Evolutionary conservation across 2,329 filamentous ascomycete species (phyloP), one percentile per base, ranked within the genome.

Genomic region (Penicillium sp.): DNA sequence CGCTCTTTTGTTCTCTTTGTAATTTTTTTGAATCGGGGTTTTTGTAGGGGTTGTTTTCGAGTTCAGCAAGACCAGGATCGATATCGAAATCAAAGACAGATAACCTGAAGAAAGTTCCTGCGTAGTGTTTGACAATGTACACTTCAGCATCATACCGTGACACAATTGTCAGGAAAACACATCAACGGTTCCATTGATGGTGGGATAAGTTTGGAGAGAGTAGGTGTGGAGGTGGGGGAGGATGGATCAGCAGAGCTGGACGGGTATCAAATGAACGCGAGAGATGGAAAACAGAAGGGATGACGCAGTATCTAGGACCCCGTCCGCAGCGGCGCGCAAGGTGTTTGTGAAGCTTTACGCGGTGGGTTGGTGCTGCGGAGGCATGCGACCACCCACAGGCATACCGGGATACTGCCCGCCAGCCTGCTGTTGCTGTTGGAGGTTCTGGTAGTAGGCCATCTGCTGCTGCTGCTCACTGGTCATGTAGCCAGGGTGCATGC

Each of bases 371-470:
- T 90, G 88, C 78, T 91, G 90, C 69, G 91, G 89, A 56, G 90
- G 88, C 84, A 95, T 90, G 67, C 90, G 86, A 62, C 84, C 82
- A 73, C 90, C 88, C 53, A 89, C 84, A 52, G 89, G 89, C 86
- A 96, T 91, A 51, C 77, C 78, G 43, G 85, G 86, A 69, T 92
- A 93, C 69, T 88, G 89, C 69, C 86, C 86, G 63, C 84, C 83
- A 52, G 77, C 77, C 66, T 82, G 85, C 76, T 87, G 88, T 73
- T 86, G 84, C 71, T 90, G 87, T 68, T 86, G 83, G 56, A 96
- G 86, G 72, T 95, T 95, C 74, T 86, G 90, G 72, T 91, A 89
- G 73, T 96, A 96, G 33, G 89, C 88, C 69, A 91, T 82, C 60
- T 91, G 90, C 75, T 92, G 87, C 70, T 91, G 84, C 63, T 87